Evolutionary conservation across 345 rosid species (phyloP).

Genomic region (Cardamine chenopodiifolia): DNA sequence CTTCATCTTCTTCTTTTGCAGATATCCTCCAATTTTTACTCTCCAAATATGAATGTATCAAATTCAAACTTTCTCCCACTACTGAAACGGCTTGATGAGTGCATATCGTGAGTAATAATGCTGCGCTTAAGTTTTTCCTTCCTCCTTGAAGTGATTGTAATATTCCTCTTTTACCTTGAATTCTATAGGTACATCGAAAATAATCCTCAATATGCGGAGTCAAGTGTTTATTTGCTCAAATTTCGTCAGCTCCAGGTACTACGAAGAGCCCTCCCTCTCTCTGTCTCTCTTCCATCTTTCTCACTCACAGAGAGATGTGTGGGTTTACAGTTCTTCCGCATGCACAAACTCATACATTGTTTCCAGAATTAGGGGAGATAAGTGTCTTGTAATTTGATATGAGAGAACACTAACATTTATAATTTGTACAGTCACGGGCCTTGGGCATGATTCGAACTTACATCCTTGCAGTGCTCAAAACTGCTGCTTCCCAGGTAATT

Average conservation of each 20-base stretch:
- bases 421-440: constrained; percentile 82
- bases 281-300: constrained; percentile 11
- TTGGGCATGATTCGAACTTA: constrained; percentile 91
- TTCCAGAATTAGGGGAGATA: constrained; percentile 10
- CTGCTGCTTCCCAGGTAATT: constrained; percentile 81
- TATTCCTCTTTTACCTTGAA: constrained; percentile 19
- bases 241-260: constrained; percentile 97
- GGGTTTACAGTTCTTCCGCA: constrained; percentile 23
- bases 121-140: background rate
- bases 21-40: constrained; percentile 87
- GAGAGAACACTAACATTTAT: constrained; percentile 25
- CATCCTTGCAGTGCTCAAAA: constrained; percentile 82
- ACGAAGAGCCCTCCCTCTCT: constrained; percentile 16
- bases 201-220: constrained; percentile 95
- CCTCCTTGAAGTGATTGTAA: constrained; percentile 18
- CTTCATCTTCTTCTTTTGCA: constrained; percentile 28
- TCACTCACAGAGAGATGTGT: constrained; percentile 18
- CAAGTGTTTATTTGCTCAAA: constrained; percentile 89
- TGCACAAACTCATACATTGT: constrained; percentile 18
- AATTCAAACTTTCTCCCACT: constrained; percentile 78
- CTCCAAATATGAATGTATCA: constrained; percentile 82
- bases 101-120: constrained; percentile 76
- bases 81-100: constrained; percentile 90
- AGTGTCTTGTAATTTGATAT: constrained; percentile 4
- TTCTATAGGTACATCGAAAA: constrained; percentile 71